Evolutionary conservation across 345 rosid genomes (phyloP).

Genomic region (Ricinus communis): DNA sequence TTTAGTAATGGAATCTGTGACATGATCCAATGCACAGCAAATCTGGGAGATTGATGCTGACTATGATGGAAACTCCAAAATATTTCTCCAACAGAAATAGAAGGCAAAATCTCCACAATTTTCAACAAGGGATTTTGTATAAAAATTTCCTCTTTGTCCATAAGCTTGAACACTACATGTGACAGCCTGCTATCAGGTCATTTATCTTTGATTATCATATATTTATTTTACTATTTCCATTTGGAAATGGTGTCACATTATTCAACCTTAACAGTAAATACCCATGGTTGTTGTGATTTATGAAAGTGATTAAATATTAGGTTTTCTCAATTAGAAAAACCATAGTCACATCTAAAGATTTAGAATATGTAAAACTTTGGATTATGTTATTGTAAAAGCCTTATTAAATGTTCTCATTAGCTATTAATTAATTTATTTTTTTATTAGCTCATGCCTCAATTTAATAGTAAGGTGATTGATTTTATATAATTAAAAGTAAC

Average conservation of each 20-base stretch:
- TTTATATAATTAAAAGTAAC: background rate
- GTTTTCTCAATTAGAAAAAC: too few relatives aligned
- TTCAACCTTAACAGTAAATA: too few relatives aligned
- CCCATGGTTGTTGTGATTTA: too few relatives aligned
- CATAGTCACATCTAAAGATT: too few relatives aligned
- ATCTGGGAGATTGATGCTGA: constrained; percentile 12
- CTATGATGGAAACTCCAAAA: background rate
- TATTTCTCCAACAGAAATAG: background rate
- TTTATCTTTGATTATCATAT: background rate
- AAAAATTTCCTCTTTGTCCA: constrained; percentile 17
- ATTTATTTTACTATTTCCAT: background rate
- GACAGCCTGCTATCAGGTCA: constrained; percentile 5
- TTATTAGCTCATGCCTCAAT: too few relatives aligned
- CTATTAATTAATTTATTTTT: too few relatives aligned
- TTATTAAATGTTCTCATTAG: too few relatives aligned
- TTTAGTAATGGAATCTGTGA: constrained; percentile 19
- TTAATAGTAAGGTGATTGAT: too few relatives aligned
- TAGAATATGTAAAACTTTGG: too few relatives aligned
- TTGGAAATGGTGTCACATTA: too few relatives aligned
- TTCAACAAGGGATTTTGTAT: constrained; percentile 11
- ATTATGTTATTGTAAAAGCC: too few relatives aligned
- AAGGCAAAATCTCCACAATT: constrained; percentile 12
- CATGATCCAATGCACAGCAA: constrained; percentile 23
- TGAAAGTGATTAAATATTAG: too few relatives aligned
- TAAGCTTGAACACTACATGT: constrained; percentile 17